Conservation (phyloP, 2,329 filamentous ascomycete species). For the Hymenoscyphus repandus region DNA sequence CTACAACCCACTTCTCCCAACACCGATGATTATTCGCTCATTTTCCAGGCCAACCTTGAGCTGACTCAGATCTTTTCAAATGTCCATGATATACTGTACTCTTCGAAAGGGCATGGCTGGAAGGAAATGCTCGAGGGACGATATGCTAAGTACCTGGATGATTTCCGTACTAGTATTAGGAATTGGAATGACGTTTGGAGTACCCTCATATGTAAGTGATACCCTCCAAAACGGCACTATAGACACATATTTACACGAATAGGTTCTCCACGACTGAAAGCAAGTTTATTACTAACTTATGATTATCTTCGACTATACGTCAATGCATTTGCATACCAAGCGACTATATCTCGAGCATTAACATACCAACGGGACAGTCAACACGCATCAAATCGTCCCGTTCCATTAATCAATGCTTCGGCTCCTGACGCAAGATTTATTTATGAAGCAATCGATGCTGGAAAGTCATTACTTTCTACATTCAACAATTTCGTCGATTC, state of each 20-base stretch:
- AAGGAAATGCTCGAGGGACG: conserved; percentile 66
- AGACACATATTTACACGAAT: not conserved
- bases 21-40: conserved; percentile 61
- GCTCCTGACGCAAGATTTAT: conserved; percentile 62
- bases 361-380: conserved; percentile 25
- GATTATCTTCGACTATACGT: conserved; percentile 70
- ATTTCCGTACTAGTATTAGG: conserved; percentile 63
- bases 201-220: conserved; percentile 51
- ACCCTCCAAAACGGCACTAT: not conserved
- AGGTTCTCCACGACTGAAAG: conserved; percentile 61
- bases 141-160: conserved; percentile 71
- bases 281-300: conserved; percentile 63
- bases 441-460: conserved; percentile 60
- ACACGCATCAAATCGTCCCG: conserved; percentile 36
- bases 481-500: conserved; percentile 56
- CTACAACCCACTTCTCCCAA: conserved; percentile 52
- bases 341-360: conserved; percentile 51
- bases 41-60: conserved; percentile 67
- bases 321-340: conserved; percentile 72
- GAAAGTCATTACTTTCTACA: conserved; percentile 54
- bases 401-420: conserved; percentile 38
- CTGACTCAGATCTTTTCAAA: conserved; percentile 69
- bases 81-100: conserved; percentile 69
- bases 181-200: conserved; percentile 70
- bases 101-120: conserved; percentile 63